Evolutionary conservation across 768 basidiomycete species (phyloP).

Genomic region (Rhizopogon salebrosus): DNA sequence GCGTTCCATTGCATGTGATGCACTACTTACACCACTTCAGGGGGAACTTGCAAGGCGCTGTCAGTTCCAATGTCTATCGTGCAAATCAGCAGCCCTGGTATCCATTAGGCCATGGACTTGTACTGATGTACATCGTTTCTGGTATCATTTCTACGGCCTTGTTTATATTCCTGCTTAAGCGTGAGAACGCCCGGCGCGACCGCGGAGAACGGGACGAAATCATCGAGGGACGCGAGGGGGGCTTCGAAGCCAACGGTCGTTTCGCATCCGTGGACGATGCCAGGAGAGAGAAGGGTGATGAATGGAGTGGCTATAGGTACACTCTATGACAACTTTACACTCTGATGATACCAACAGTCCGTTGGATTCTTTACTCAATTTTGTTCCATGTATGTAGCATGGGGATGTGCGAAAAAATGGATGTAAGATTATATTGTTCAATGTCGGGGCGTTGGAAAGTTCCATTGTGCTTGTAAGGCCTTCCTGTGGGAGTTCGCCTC

Average conservation of each 20-base stretch:
- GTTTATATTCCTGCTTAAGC: constrained; percentile 39
- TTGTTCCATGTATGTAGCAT: not conserved
- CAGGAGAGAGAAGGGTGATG: constrained; percentile 65
- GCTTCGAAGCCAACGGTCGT: constrained; percentile 48
- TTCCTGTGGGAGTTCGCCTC: no score
- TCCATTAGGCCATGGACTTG: constrained; percentile 53
- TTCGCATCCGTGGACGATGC: constrained; percentile 59
- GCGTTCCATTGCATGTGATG: not conserved
- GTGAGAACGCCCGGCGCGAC: constrained; percentile 63
- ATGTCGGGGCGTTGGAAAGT: not conserved
- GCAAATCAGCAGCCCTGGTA: constrained; percentile 65
- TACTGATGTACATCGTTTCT: constrained; percentile 66
- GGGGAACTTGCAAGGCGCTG: constrained; percentile 73
- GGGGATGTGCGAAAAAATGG: not conserved
- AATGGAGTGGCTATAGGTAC: constrained; percentile 75
- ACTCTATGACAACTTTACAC: constrained; percentile 33
- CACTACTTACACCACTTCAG: constrained; percentile 24
- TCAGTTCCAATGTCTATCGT: constrained; percentile 76
- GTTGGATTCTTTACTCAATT: not conserved
- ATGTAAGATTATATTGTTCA: not conserved
- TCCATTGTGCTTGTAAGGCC: not conserved
- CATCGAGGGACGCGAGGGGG: constrained; percentile 36
- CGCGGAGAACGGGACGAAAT: constrained; percentile 66
- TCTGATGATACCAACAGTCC: not conserved
- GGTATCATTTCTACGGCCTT: constrained; percentile 46